Evolutionary conservation across 495 filamentous ascomycete species (phyloP), one percentile per base, ranked within the genome.

Genomic region (Podospora comata): DNA sequence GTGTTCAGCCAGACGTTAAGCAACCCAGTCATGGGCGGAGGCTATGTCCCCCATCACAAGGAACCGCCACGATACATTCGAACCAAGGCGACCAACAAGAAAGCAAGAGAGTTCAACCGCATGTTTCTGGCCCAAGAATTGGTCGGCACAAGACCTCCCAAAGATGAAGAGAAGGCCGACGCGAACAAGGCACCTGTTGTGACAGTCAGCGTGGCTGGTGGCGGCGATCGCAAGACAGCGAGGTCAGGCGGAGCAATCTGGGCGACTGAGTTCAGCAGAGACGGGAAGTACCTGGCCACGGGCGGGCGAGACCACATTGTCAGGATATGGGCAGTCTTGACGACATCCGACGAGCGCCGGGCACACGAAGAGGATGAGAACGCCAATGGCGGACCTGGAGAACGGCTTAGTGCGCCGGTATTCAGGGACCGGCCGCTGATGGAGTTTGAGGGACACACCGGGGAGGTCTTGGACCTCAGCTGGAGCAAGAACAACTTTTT

Each of bases 401-500:
- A 90, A 66, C 86, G 86, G 67, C 80, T 98, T 69, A 94, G 90
- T 73, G 95, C 95, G 48, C 95, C 93, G 5, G 93, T 98, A n/a
- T 97, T 99, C 77, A 86, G 88, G 72, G 82, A 85, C 19, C 89
- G 90, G 74, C 91, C 93, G 1, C 73, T 91, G 5, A 86, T 88
- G 63, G 90, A 95, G 73, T 97, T 95, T 73, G 80, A 87, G 65
- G 94, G 93, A 0, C 95, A 99, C 74, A 91, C 88, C 0, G 90
- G 90, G 6, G 93, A 94, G 74, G 87, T 99, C 5, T 80, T 99
- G 70, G 94, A 96, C 74, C 73, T 99, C 48, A 97, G 92, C 77
- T 99, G 95, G 94, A 97, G 93, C 81, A 99, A 99, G 85, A 99
- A 99, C 74, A 97, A 96, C 72, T 99, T 99, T 71, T 82, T 99